Evolutionary conservation across 2,329 filamentous ascomycete genomes (phyloP).

Genomic region (Pseudocercospora musae): DNA sequence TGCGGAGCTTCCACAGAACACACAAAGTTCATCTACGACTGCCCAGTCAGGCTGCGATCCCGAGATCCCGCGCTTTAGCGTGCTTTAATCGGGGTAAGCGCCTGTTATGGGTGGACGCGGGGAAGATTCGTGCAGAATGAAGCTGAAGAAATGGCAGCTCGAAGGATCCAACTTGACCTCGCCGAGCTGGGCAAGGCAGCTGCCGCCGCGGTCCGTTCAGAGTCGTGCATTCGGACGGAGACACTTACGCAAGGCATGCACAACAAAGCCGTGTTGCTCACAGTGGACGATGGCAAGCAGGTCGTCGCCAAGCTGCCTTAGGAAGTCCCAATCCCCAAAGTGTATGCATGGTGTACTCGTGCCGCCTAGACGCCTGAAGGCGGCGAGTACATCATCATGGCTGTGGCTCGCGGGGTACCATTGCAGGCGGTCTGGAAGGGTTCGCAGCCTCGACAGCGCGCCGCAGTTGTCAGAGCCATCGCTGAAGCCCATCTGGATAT

Average conservation of each 20-base stretch:
- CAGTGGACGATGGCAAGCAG: slow-evolving; percentile 31
- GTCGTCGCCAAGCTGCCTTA: slow-evolving; percentile 30
- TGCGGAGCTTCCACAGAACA: too few relatives aligned
- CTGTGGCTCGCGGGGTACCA: slow-evolving; percentile 30
- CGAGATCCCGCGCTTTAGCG: too few relatives aligned
- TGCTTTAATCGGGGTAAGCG: too few relatives aligned
- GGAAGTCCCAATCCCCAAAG: slow-evolving; percentile 19
- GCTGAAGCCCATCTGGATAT: slow-evolving; percentile 28
- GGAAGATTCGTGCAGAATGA: neutral
- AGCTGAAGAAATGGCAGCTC: neutral
- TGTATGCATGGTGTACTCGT: slow-evolving; percentile 20
- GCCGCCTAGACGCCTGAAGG: neutral
- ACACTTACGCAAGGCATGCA: slow-evolving; percentile 31
- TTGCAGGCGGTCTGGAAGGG: slow-evolving; percentile 32
- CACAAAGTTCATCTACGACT: too few relatives aligned
- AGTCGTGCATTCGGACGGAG: slow-evolving; percentile 16
- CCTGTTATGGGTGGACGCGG: too few relatives aligned
- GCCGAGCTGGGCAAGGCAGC: neutral
- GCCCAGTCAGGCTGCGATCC: too few relatives aligned
- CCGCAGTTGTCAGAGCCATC: slow-evolving; percentile 31
- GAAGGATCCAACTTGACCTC: neutral
- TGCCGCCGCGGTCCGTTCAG: slow-evolving; percentile 13
- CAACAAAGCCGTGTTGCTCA: slow-evolving; percentile 29
- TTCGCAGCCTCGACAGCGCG: slow-evolving; percentile 16
- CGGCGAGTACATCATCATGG: slow-evolving; percentile 31